Conservation (phyloP, 2,329 filamentous ascomycete species). For the Monosporascus cannonballus region DNA sequence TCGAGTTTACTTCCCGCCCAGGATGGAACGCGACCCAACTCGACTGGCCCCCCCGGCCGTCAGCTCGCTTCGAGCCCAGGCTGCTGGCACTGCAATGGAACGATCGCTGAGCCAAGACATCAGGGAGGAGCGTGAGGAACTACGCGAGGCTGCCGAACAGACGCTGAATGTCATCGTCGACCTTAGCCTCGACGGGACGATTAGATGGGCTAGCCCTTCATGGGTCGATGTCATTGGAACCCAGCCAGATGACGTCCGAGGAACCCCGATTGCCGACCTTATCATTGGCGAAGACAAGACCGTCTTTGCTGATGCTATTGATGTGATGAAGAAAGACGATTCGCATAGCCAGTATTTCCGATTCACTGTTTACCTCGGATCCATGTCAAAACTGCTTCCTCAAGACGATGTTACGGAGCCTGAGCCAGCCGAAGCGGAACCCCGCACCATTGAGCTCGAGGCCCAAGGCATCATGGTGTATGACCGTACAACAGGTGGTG, state of each 20-base stretch:
- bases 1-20: slow-evolving; percentile 19
- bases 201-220: slow-evolving; percentile 94
- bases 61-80: slow-evolving; percentile 43
- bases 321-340: slow-evolving; percentile 88
- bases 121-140: slow-evolving; percentile 84
- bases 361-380: slow-evolving; percentile 66
- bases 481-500: slow-evolving; percentile 75
- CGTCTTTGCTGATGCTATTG: slow-evolving; percentile 76
- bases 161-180: slow-evolving; percentile 96
- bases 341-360: slow-evolving; percentile 86
- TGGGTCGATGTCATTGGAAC: slow-evolving; percentile 93
- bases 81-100: slow-evolving; percentile 46
- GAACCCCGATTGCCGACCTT: slow-evolving; percentile 72
- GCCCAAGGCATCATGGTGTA: slow-evolving; percentile 99
- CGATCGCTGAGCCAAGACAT: slow-evolving; percentile 80
- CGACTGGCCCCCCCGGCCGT: slow-evolving; percentile 49
- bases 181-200: slow-evolving; percentile 79
- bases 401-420: slow-evolving; percentile 34
- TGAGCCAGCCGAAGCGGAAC: slow-evolving; percentile 31
- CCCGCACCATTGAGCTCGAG: slow-evolving; percentile 70
- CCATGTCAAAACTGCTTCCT: slow-evolving; percentile 58
- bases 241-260: slow-evolving; percentile 63
- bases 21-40: slow-evolving; percentile 40
- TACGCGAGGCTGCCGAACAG: slow-evolving; percentile 92
- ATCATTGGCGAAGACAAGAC: slow-evolving; percentile 71